Evolutionary conservation across 352 stramenopile species (phyloP), one percentile per base, ranked within the genome.

Genomic region (Pythium utonaiense): DNA sequence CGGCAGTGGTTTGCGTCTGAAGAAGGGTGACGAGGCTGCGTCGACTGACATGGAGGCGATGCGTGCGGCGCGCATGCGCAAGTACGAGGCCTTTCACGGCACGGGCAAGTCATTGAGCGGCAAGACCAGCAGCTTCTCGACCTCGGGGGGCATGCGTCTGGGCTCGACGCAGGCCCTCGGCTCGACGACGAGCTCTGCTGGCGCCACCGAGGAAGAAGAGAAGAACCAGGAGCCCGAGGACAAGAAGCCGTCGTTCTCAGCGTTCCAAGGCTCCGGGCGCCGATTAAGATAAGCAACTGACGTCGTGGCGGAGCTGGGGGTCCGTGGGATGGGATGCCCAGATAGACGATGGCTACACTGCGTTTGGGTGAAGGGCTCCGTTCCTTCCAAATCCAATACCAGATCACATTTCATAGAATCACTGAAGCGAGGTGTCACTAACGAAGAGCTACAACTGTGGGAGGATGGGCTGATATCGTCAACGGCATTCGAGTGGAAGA

Each of bases 31-130:
- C 4, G 72, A 85, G n/a, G 67, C 79, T 25, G 70, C 62, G 19
- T 70, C 71, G 8, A 93, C 80, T 0, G 83, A 93, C 53, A 71
- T 82, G 6, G 69, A 72, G 24, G 77, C 82, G 7, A 73, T 95
- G 34, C 83, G 86, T 16, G 77, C 82, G 3, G 80, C 81, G 36
- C 86, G 86, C 6, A 70, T 95, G 60, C 72, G 77, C 27, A 91
- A 87, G 56, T 93, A 90, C 64, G 83, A 95, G 51, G 83, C 83
- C 4, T 95, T 95, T 59, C 83, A 93, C 47, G 86, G 86, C 47
- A 88, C 83, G 25, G 86, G 86, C 10, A 73, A 86, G 34, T 93
- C 86, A 19, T 64, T 93, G 5, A 89, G 73, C 56, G 81, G 84
- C 7, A 68, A 74, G 36, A 67, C 68, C 41, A 68, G 61, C 50